phyloP scores from a whole-genome alignment of 192 early-diverging fungal species.

The Podochytrium sp. region DNA sequence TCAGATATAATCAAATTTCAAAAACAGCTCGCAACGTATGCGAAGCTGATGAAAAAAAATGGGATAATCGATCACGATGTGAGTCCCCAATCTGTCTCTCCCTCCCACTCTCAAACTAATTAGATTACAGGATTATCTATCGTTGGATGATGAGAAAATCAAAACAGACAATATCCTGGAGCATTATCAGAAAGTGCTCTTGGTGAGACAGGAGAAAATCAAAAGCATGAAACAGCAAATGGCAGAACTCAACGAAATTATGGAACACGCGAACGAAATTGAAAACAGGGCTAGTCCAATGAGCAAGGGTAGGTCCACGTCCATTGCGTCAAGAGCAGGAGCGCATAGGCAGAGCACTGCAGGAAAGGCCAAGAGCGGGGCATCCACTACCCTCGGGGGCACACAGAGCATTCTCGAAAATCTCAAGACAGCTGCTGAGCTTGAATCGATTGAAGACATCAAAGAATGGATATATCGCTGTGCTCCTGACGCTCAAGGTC shows the following conservation, averaged over 20 bases:
- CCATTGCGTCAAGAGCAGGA: background rate
- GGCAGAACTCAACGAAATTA: background rate
- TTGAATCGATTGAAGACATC: background rate
- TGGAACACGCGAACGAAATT: background rate
- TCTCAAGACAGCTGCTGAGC: background rate
- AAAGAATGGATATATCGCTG: slow-evolving; percentile 14
- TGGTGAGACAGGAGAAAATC: slow-evolving; percentile 4
- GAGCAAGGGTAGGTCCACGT: background rate
- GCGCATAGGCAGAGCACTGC: background rate
- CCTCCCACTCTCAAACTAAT: background rate
- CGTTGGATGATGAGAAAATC: slow-evolving; percentile 31
- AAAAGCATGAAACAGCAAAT: slow-evolving; percentile 16
- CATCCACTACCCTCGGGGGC: background rate
- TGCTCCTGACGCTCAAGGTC: slow-evolving; percentile 1
- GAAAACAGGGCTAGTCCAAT: background rate
- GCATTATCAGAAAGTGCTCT: slow-evolving; percentile 20
- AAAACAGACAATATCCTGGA: slow-evolving; percentile 31
- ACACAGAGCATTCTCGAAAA: background rate
- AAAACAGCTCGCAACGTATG: slow-evolving; percentile 20
- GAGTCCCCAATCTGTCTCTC: background rate
- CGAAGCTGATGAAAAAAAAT: slow-evolving; percentile 29
- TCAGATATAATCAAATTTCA: slow-evolving; percentile 25
- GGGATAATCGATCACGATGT: slow-evolving; percentile 26
- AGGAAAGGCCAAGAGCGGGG: background rate
- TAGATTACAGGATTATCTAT: slow-evolving; percentile 18